Conservation (phyloP, 306 rosid genomes). For the Benincasa hispida region DNA sequence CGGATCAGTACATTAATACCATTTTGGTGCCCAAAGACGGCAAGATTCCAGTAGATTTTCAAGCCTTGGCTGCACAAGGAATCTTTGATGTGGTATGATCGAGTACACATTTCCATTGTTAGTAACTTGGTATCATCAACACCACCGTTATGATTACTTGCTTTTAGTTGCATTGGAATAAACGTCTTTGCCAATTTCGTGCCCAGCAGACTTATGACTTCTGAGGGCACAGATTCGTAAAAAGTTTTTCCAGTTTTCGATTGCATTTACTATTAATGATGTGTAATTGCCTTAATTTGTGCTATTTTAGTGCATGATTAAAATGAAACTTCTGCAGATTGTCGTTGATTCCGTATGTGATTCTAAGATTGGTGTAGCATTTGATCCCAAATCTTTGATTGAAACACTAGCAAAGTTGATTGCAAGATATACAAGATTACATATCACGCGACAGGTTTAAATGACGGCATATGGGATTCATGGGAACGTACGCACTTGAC, state of each 20-base stretch:
- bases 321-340: constrained; percentile 37
- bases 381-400: constrained; percentile 65
- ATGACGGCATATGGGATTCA: constrained; percentile 5
- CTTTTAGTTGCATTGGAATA: not conserved
- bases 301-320: not conserved
- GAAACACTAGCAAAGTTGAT: constrained; percentile 45
- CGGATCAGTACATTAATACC: constrained; percentile 57
- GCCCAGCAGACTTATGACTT: not conserved
- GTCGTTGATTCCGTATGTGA: constrained; percentile 52
- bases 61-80: constrained; percentile 56
- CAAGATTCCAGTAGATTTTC: constrained; percentile 48
- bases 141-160: not conserved
- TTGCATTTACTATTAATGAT: not conserved
- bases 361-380: constrained; percentile 61
- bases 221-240: not conserved
- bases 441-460: constrained; percentile 14
- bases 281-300: not conserved
- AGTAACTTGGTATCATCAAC: not conserved
- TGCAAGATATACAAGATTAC: constrained; percentile 26
- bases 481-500: not conserved
- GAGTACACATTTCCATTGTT: not conserved
- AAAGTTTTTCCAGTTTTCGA: not conserved
- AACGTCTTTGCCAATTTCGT: not conserved
- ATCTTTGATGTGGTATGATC: constrained; percentile 61
- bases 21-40: constrained; percentile 64